Base-by-base conservation (phyloP, 345 rosid species). In the Euphorbia tirucalli region DNA sequence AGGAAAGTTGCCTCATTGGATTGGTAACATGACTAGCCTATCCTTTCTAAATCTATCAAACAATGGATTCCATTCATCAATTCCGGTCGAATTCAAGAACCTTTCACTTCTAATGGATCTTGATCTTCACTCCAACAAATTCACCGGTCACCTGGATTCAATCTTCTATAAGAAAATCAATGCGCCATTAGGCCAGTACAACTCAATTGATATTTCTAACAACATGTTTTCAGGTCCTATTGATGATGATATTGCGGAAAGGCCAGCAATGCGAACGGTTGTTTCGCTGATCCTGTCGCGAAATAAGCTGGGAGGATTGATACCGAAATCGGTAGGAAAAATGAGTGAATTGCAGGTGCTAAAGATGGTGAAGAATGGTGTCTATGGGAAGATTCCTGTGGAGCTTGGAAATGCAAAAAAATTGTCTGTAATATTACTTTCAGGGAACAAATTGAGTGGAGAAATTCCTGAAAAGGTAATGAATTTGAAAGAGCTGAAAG, bases 61-160 rank as follows among this genome's bases (percentile, higher is more conserved):
- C 65, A 86, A 88, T 18, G 83, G 72, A 1, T 74, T 86, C 28
- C 75, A 66, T 49, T 86, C 90, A 18, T 71, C 83, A 5, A 74
- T 88, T 25, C 93, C 90, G 1, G 65, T 14, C 13, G 85, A 79
- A 68, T 83, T 85, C 81, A 79, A 71, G 77, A 88, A 81, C 59
- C 87, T 86, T 41, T 75, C 77, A 39, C 75, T 82, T 41, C 83
- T 86, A n/a, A 79, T 79, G 86, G 90, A 83, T 76, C 87, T 88
- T 66, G 90, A 86, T 75, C 86, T 86, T 44, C 93, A 88, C 68
- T 88, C 90, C 43, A 88, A 88, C 80, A 82, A 77, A 60, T 76
- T 86, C 24, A 69, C 55, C 2, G 87, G 93, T 21, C 24, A 18
- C 58, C 50, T 82, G 30, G 78, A 76, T 18, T 44, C 69, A 2